A percentile compares a stretch with the other conserved stretches of the same genome.
Evolutionary conservation across 2,329 filamentous ascomycete genomes (phyloP).

Genomic region (Setomelanomma holmii): DNA sequence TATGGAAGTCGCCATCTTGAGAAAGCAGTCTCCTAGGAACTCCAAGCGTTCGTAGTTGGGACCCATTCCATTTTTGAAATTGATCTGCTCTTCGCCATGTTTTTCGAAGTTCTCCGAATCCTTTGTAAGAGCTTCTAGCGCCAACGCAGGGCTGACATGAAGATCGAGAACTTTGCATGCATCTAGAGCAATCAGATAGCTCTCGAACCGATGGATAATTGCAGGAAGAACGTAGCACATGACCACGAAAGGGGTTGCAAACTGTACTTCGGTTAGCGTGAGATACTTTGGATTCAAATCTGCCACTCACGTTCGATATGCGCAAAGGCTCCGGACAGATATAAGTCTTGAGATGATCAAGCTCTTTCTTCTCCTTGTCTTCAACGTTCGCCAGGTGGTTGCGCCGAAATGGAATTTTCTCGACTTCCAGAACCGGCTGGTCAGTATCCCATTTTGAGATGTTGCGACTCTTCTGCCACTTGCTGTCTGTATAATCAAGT

Average conservation of each 20-base stretch:
- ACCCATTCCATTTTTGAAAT: conserved; percentile 85
- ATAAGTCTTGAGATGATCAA: conserved; percentile 63
- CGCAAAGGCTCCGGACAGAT: conserved; percentile 78
- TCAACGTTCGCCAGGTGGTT: conserved; percentile 75
- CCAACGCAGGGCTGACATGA: conserved; percentile 69
- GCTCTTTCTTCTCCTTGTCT: conserved; percentile 60
- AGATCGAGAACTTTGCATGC: conserved; percentile 72
- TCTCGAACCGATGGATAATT: conserved; percentile 83
- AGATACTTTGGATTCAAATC: too few species aligned
- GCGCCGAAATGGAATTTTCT: conserved; percentile 76
- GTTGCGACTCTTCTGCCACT: conserved; percentile 68
- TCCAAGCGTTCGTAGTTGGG: conserved; percentile 95
- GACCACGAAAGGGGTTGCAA: conserved; percentile 72
- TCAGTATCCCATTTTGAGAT: conserved; percentile 61
- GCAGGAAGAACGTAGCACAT: conserved; percentile 81
- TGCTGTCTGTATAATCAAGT: conserved; percentile 81
- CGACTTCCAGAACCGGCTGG: conserved; percentile 83
- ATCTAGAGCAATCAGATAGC: conserved; percentile 80
- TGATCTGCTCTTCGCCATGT: conserved; percentile 69
- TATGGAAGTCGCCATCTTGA: conserved; percentile 96
- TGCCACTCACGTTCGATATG: conserved; percentile 78
- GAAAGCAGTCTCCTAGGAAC: conserved; percentile 89
- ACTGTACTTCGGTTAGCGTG: conserved; percentile 53
- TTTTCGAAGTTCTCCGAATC: conserved; percentile 86
- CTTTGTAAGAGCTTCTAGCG: conserved; percentile 90